Evolutionary conservation across 257 asterid genomes (phyloP).

Genomic region (Petrea volubilis): DNA sequence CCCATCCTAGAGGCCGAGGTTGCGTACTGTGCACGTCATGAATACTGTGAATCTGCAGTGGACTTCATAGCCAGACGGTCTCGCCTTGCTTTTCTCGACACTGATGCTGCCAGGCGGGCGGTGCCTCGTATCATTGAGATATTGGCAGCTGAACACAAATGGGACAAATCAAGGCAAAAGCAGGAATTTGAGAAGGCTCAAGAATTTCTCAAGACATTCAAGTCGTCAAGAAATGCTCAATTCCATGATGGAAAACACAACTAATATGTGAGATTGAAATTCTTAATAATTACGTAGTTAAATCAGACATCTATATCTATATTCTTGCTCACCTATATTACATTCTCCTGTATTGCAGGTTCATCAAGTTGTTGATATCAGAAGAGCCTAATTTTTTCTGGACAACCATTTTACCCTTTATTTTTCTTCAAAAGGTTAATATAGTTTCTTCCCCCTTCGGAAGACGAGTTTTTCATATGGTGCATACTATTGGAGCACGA

Average conservation of each 20-base stretch:
- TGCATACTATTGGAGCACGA: background rate
- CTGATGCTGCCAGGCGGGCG: conserved; percentile 89
- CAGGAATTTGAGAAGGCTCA: conserved; percentile 61
- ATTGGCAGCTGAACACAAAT: conserved; percentile 79
- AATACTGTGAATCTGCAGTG: conserved; percentile 92
- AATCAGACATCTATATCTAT: background rate
- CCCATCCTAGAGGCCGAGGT: conserved; percentile 97
- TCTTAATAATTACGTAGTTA: background rate
- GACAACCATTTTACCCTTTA: conserved; percentile 5
- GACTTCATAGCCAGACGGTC: conserved; percentile 95
- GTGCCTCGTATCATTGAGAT: conserved; percentile 78
- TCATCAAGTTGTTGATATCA: conserved; percentile 15
- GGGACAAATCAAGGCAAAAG: conserved; percentile 83
- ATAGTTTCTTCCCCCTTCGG: conserved; percentile 13
- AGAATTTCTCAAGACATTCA: conserved; percentile 85
- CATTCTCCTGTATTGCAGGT: conserved; percentile 29
- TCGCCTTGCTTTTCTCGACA: conserved; percentile 96
- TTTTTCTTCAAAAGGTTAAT: conserved; percentile 12
- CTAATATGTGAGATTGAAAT: conserved; percentile 33
- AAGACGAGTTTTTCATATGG: background rate
- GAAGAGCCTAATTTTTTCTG: conserved; percentile 8
- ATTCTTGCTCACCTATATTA: conserved; percentile 1
- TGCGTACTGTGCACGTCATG: conserved; percentile 94
- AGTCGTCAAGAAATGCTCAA: conserved; percentile 88
- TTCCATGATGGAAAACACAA: conserved; percentile 92